A percentile compares a stretch with the other conserved stretches of the same genome.
Evolutionary conservation across 345 rosid genomes (phyloP).

Genomic region (Populus simonii): DNA sequence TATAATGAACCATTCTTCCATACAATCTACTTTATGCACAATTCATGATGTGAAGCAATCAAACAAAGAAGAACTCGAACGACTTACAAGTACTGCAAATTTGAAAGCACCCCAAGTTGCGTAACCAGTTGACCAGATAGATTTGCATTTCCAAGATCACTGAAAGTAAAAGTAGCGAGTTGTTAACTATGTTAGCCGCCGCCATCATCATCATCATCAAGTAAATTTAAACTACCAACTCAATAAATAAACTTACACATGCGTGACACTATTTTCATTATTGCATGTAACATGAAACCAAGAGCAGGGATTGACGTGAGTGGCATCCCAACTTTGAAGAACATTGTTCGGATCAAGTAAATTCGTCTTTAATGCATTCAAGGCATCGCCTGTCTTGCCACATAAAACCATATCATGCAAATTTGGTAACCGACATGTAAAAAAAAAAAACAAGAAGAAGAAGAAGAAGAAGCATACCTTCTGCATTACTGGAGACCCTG

Average conservation of each 20-base stretch:
- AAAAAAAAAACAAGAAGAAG: neutral
- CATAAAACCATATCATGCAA: neutral
- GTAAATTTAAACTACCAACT: conserved; percentile 3
- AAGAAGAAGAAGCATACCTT: conserved; percentile 43
- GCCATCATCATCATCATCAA: conserved; percentile 1
- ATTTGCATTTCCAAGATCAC: conserved; percentile 69
- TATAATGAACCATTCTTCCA: neutral
- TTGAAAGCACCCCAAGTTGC: conserved; percentile 57
- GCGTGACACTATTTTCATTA: conserved; percentile 58
- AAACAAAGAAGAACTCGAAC: neutral
- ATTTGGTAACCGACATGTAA: neutral
- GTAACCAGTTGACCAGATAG: conserved; percentile 60
- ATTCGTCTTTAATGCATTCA: conserved; percentile 65
- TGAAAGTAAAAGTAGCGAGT: conserved; percentile 3
- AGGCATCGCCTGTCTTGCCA: conserved; percentile 65
- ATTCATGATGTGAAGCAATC: neutral
- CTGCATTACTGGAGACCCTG: conserved; percentile 59
- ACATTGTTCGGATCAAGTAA: conserved; percentile 68
- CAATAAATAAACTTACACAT: conserved; percentile 60
- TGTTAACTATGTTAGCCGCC: neutral
- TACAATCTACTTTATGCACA: neutral
- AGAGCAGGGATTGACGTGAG: conserved; percentile 74
- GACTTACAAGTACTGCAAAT: conserved; percentile 82
- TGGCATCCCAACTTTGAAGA: conserved; percentile 79
- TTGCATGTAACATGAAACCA: conserved; percentile 89